These are phyloP conservation scores for Inosperma sp. DNA, from an alignment of 768 basidiomycete genomes.

Conservation along the genomic window DNA sequence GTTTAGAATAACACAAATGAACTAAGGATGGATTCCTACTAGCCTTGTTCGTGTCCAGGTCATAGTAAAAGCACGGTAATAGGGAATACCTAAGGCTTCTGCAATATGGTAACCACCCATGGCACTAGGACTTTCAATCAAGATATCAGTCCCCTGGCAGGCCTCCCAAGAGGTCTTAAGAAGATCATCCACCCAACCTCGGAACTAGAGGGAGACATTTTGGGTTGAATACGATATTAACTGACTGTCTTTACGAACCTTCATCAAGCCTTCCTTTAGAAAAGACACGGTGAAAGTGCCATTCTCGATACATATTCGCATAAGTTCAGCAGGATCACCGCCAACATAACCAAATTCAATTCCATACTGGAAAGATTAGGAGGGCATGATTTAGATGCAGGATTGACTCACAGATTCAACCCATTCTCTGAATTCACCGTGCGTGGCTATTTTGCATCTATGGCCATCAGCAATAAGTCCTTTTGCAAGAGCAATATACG, in stretches of 20 bases:
- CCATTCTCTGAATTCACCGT: conserved; percentile 94
- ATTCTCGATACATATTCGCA: conserved; percentile 97
- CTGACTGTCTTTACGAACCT: conserved; percentile 44
- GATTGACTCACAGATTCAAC: conserved; percentile 74
- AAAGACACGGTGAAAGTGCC: conserved; percentile 96
- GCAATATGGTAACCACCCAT: conserved; percentile 98
- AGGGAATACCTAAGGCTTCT: conserved; percentile 89
- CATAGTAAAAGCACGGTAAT: conserved; percentile 96
- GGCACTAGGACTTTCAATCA: conserved; percentile 93
- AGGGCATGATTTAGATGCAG: not conserved
- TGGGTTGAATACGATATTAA: conserved; percentile 5
- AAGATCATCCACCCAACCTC: conserved; percentile 96
- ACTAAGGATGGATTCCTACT: conserved; percentile 1
- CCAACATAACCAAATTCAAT: conserved; percentile 94
- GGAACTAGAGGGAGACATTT: conserved; percentile 56
- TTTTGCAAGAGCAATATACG: conserved; percentile 93
- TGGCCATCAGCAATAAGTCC: conserved; percentile 90
- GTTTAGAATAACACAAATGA: conserved; percentile 7
- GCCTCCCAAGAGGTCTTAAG: conserved; percentile 95
- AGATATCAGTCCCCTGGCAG: conserved; percentile 89
- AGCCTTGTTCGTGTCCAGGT: conserved; percentile 92
- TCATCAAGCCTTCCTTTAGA: conserved; percentile 82
- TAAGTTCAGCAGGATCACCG: conserved; percentile 95
- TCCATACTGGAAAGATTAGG: conserved; percentile 58
- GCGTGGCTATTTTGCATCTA: conserved; percentile 84